Base-by-base conservation (phyloP, 352 stramenopile genomes). In the Phytophthora citrophthora region DNA sequence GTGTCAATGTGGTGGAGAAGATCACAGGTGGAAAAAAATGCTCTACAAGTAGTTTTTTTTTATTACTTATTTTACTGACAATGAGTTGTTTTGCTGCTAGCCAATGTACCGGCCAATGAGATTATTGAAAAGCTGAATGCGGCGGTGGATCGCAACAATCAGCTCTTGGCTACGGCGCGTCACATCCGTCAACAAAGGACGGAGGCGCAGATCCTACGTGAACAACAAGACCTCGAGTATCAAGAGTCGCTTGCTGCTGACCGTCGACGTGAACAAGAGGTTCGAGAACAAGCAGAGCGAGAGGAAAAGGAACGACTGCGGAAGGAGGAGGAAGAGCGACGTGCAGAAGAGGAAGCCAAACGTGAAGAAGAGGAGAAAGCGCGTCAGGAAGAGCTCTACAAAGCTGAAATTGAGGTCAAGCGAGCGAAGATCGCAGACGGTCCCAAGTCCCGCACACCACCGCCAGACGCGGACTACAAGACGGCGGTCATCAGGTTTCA, bases 181-280 rank as follows among this genome's bases (percentile, higher is more conserved):
- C 76, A 86, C 54, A 38, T 90, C 26, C 81, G 83, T 3, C 84
- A 91, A 46, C 86, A 93, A 56, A 77, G 82, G 20, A 83, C 83
- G 50, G 93, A 98, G 70, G 81, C 94, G 47, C 76, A 90, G 47
- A 72, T 93, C 29, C 72, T 99, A 4, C 87, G 95, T 1, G 81
- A 97, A 59, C 90, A 98, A 61, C 95, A 99, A 70, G 93, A 99
- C 78, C 66, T 62, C 24, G 95, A 98, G 74, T 98, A 98, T 61
- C 85, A 97, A 66, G 83, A 97, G 64, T 93, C 95, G 5, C 76
- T 98, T 6, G 79, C 86, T 44, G 91, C 90, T 8, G 95, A 98
- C 75, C 91, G 95, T 49, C 77, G 84, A 60, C 83, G 87, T 41
- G 80, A 90, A 51, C 73, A 91, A 64, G 70, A 80, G 18, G 66